Percentiles rank a stretch among this genome's conserved stretches.
These are phyloP conservation scores for Taphrina sp. DNA, from an alignment of 1,139 yeast genomes.

Conservation along the genomic window DNA sequence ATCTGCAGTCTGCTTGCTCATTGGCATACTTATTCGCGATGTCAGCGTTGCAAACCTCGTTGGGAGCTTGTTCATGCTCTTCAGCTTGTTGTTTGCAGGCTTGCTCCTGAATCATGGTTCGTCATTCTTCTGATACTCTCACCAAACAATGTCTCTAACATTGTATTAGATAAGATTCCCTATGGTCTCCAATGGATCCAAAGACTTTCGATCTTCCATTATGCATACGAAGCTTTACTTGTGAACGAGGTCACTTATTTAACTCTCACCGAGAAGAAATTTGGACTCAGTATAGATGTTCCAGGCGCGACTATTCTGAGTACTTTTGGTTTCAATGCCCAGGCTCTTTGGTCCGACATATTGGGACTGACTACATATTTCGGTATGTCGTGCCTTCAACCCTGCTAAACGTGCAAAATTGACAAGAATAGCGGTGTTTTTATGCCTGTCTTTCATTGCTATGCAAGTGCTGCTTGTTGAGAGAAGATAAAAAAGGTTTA, in stretches of 20 bases:
- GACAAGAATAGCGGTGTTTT: constrained; percentile 48
- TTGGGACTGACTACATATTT: constrained; percentile 51
- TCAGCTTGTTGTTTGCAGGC: constrained; percentile 88
- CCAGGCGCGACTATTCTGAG: constrained; percentile 96
- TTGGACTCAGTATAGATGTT: constrained; percentile 90
- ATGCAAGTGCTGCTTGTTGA: constrained; percentile 74
- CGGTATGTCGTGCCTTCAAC: constrained; percentile 41
- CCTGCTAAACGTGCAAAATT: not conserved
- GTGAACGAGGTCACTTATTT: constrained; percentile 92
- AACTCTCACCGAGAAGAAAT: constrained; percentile 80
- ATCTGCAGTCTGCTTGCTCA: constrained; percentile 76
- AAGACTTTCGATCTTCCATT: constrained; percentile 85
- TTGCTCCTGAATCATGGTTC: constrained; percentile 68
- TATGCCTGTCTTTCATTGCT: constrained; percentile 68
- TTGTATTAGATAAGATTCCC: constrained; percentile 66
- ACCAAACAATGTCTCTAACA: too few relatives aligned
- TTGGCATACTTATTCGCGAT: constrained; percentile 82
- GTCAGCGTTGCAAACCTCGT: constrained; percentile 91
- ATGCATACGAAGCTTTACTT: constrained; percentile 87
- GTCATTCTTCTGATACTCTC: too few relatives aligned
- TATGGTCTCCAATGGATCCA: constrained; percentile 73
- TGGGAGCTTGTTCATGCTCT: constrained; percentile 77
- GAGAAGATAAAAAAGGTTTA: constrained; percentile 63
- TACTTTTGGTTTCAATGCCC: constrained; percentile 88
- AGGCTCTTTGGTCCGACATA: constrained; percentile 69